Base-by-base conservation (phyloP, 768 basidiomycete genomes). In the Sarcodon aspratus region DNA sequence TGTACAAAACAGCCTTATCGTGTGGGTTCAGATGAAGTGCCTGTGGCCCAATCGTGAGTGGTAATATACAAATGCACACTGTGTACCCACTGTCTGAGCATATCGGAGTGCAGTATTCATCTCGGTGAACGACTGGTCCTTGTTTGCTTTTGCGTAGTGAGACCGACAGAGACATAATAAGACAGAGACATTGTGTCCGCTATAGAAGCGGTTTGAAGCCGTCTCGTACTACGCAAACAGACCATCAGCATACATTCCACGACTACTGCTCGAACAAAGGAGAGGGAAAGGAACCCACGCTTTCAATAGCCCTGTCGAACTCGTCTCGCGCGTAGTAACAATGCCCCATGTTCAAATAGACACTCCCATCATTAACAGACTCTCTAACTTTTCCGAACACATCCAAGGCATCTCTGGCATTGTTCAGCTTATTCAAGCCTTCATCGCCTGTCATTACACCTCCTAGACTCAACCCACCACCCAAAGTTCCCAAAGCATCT, bases 341-440 rank as follows among this genome's bases (percentile, higher is more conserved):
- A 59, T 98, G 96, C 0, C 94, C 96, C 73, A 97, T 94, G 62
- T 99, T 99, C 59, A 90, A 72, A 59, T 94, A 92, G 4, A 96
- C 92, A 51, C 86, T 86, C 7, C 88, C 90, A 38, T 80, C 78
- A 50, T 79, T 76, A 47, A 92, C 66, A 2, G 81, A 84, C 67
- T 98, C 96, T 48, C 91, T 75, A 46, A 98, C 84, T 65, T 95
- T 91, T 3, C 81, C 84, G 59, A 99, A 91, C 34, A 95, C 75
- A 44, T 85, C 82, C 40, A 99, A 65, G 0, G 96, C 95, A 46
- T 96, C 91, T 7, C 90, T 75, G 3, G 90, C 79, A 55, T 88
- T 85, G 65, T 76, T 76, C 52, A 79, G 57, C 42, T 87, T 72
- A 52, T 76, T 75, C 55, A 77, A 74, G 0, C 69, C 65, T 51